These are phyloP conservation scores for Cladosporium colombiae DNA, from an alignment of 2,329 filamentous ascomycete species.

Conservation along the genomic window DNA sequence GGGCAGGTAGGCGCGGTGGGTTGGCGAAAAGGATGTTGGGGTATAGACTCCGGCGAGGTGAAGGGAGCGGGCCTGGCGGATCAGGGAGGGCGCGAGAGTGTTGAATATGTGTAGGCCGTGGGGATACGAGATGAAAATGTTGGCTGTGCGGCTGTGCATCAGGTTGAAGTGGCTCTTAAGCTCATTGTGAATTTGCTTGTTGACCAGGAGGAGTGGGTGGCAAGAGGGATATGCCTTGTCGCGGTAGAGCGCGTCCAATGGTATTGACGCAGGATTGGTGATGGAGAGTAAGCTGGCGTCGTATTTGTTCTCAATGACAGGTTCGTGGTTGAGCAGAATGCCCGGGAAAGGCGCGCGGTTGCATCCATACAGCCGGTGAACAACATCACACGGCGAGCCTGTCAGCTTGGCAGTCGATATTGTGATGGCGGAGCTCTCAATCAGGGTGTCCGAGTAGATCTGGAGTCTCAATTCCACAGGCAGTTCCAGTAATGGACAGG, in stretches of 20 bases:
- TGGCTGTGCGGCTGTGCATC: constrained; percentile 34
- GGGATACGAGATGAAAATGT: constrained; percentile 45
- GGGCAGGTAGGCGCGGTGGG: constrained; percentile 29
- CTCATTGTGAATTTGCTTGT: constrained; percentile 40
- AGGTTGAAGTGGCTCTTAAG: constrained; percentile 38
- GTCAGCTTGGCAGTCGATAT: constrained; percentile 41
- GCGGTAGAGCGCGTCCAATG: neutral
- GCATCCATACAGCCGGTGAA: constrained; percentile 33
- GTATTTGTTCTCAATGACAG: constrained; percentile 38
- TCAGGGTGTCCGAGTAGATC: constrained; percentile 44
- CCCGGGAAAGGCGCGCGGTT: constrained; percentile 35
- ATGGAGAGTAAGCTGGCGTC: constrained; percentile 38
- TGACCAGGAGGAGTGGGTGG: constrained; percentile 28
- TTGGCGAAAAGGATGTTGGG: constrained; percentile 24
- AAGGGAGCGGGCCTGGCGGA: constrained; percentile 43
- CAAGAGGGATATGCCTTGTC: constrained; percentile 19
- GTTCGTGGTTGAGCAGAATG: constrained; percentile 41
- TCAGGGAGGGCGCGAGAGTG: constrained; percentile 41
- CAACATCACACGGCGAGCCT: constrained; percentile 33
- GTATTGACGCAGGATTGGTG: constrained; percentile 32
- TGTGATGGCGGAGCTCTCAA: constrained; percentile 40
- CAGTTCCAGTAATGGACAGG: constrained; percentile 34
- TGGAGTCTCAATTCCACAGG: constrained; percentile 45
- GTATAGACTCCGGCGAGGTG: constrained; percentile 44
- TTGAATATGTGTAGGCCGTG: constrained; percentile 44